Conservation (phyloP, 225 moss, liverwort and hornwort genomes). For the Thuidium tamariscinum region DNA sequence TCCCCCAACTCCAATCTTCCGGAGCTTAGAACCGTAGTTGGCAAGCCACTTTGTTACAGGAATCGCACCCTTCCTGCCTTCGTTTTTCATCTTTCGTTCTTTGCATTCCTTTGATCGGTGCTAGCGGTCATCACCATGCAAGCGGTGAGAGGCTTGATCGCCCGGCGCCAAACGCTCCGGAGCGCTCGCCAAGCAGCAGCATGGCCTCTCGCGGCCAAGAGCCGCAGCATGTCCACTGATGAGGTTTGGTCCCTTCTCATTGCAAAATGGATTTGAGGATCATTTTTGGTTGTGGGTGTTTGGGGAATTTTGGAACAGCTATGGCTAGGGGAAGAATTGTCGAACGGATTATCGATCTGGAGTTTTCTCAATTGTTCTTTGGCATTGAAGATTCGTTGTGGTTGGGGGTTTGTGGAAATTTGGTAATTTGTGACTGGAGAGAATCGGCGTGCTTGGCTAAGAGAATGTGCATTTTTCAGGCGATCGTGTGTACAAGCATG, state of each 20-base stretch:
- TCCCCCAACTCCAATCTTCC: not conserved
- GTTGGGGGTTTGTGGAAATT: not conserved
- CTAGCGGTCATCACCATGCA: constrained; percentile 13
- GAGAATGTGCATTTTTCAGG: not conserved
- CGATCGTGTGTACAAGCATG: not conserved
- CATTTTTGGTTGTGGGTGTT: not conserved
- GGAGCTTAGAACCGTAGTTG: not conserved
- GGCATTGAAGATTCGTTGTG: not conserved
- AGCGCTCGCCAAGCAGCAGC: constrained; percentile 4
- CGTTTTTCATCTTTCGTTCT: too few relatives aligned
- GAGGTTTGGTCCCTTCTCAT: not conserved
- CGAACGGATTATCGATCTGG: too few relatives aligned
- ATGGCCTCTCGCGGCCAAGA: not conserved
- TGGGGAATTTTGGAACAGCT: not conserved
- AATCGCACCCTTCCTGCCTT: not conserved
- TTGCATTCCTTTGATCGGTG: not conserved
- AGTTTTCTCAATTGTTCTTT: not conserved
- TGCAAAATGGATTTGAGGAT: not conserved
- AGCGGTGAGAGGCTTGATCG: constrained; percentile 13
- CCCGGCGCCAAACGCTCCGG: constrained; percentile 28
- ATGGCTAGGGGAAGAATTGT: not conserved
- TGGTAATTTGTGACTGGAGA: not conserved
- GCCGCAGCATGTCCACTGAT: constrained; percentile 5
- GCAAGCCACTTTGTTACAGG: not conserved
- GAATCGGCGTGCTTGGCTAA: not conserved